phyloP scores from a whole-genome alignment of 768 basidiomycete genomes.

The Krasilnikovozyma curviuscula region DNA sequence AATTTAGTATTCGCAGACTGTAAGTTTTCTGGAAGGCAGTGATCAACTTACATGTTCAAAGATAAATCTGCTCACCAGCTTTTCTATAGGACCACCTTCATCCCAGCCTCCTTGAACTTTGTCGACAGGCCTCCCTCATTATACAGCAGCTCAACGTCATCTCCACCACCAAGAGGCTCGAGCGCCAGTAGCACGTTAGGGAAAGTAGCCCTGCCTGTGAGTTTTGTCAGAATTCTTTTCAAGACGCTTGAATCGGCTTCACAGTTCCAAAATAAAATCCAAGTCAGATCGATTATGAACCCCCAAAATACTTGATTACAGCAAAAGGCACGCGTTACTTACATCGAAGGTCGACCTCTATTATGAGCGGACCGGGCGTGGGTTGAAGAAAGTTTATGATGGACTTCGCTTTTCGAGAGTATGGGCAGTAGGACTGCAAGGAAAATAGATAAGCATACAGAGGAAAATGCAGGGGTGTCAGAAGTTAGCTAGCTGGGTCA shows the following conservation, averaged over 20 bases:
- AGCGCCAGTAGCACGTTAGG: conserved; percentile 26
- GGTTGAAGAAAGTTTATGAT: conserved; percentile 21
- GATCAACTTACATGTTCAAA: no score
- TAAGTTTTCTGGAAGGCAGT: no score
- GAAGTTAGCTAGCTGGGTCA: not conserved
- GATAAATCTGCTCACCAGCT: no score
- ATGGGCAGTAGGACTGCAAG: conserved; percentile 25
- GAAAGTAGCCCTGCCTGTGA: conserved; percentile 26
- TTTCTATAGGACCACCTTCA: no score
- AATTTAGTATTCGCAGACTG: no score
- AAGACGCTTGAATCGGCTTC: conserved; percentile 22
- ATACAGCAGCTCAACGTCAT: conserved; percentile 24
- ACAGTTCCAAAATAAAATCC: no score
- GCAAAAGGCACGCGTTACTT: conserved; percentile 4
- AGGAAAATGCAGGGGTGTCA: not conserved
- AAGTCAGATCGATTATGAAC: no score
- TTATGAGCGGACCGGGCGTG: conserved; percentile 20
- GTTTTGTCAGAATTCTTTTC: conserved; percentile 20
- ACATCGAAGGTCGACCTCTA: conserved; percentile 26
- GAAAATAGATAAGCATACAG: not conserved
- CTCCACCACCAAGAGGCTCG: conserved; percentile 23
- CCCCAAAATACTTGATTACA: no score
- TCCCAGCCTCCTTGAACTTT: not conserved
- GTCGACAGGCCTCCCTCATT: conserved; percentile 22
- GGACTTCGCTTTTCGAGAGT: conserved; percentile 23